A percentile compares a stretch with the other conserved stretches of the same genome.
Evolutionary conservation across 2,329 filamentous ascomycete genomes (phyloP).

Genomic region (Zelopaecilomyces penicillatus): DNA sequence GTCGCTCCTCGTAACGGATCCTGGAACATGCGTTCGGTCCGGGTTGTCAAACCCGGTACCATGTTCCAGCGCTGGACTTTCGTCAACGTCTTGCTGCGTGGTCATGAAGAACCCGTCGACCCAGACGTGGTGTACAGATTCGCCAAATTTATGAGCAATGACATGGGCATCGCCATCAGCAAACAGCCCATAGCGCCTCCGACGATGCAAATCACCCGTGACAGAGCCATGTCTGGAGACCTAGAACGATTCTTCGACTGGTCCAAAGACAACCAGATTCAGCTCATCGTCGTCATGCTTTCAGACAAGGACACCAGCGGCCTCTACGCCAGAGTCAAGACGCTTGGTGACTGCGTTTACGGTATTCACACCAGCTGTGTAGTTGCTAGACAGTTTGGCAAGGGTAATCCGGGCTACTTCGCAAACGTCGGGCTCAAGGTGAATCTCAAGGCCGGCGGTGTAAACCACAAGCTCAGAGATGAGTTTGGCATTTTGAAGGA

Average conservation of each 20-base stretch:
- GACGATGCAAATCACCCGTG: slow-evolving; percentile 3
- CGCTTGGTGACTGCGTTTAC: slow-evolving; percentile 53
- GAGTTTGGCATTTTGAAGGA: slow-evolving; percentile 53
- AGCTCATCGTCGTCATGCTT: slow-evolving; percentile 55
- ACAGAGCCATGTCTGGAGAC: slow-evolving; percentile 5
- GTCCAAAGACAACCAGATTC: slow-evolving; percentile 23
- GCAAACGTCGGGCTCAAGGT: slow-evolving; percentile 69
- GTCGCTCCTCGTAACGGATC: slow-evolving; percentile 40
- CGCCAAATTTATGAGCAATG: slow-evolving; percentile 25
- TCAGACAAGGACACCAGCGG: slow-evolving; percentile 38
- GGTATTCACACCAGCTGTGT: slow-evolving; percentile 66
- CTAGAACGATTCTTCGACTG: slow-evolving; percentile 25
- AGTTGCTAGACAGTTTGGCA: slow-evolving; percentile 29
- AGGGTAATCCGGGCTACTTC: slow-evolving; percentile 40
- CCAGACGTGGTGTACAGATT: slow-evolving; percentile 24
- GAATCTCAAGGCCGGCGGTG: slow-evolving; percentile 70
- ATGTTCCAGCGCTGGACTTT: slow-evolving; percentile 43
- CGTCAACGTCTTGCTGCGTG: slow-evolving; percentile 28
- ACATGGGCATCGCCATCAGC: slow-evolving; percentile 32
- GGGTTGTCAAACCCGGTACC: slow-evolving; percentile 44
- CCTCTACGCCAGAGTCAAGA: slow-evolving; percentile 60
- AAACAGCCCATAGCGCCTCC: slow-evolving; percentile 9
- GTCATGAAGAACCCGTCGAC: slow-evolving; percentile 8
- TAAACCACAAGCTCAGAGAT: slow-evolving; percentile 56
- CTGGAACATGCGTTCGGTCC: slow-evolving; percentile 60